Percentiles rank a stretch among this genome's conserved stretches.
phyloP scores from a whole-genome alignment of 345 rosid genomes.

The Eucalyptus tenuipes region DNA sequence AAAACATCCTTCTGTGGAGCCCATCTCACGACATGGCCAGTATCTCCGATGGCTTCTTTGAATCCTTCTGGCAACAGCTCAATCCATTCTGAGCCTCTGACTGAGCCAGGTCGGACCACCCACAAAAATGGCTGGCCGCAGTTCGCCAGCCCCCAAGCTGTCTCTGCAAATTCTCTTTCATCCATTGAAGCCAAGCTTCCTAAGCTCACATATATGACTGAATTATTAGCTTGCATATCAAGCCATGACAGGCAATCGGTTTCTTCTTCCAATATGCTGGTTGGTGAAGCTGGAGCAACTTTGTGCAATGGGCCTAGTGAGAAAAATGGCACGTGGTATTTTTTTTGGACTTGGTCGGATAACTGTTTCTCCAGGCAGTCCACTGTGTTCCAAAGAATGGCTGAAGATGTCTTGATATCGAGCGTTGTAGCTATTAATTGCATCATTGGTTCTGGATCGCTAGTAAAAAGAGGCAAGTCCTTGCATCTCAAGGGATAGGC shows the following conservation, averaged over 20 bases:
- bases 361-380: neutral
- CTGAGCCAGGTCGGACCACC: neutral
- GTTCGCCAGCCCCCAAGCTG: neutral
- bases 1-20: neutral
- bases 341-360: neutral
- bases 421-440: neutral
- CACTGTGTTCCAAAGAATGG: neutral
- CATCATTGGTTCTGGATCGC: neutral
- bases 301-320: neutral
- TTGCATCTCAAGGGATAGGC: neutral
- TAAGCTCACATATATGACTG: neutral
- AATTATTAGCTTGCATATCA: neutral
- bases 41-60: neutral
- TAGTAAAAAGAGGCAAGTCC: neutral
- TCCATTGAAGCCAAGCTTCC: neutral
- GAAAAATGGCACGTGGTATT: neutral
- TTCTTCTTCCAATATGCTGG: neutral
- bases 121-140: neutral
- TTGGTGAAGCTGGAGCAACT: neutral
- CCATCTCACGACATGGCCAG: neutral
- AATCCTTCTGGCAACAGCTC: neutral
- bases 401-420: neutral
- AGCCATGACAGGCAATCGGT: neutral
- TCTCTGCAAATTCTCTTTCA: neutral
- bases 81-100: neutral